Percentiles rank a stretch among this genome's conserved stretches.
phyloP scores from a whole-genome alignment of 768 basidiomycete genomes.

The Galerina marginata region DNA sequence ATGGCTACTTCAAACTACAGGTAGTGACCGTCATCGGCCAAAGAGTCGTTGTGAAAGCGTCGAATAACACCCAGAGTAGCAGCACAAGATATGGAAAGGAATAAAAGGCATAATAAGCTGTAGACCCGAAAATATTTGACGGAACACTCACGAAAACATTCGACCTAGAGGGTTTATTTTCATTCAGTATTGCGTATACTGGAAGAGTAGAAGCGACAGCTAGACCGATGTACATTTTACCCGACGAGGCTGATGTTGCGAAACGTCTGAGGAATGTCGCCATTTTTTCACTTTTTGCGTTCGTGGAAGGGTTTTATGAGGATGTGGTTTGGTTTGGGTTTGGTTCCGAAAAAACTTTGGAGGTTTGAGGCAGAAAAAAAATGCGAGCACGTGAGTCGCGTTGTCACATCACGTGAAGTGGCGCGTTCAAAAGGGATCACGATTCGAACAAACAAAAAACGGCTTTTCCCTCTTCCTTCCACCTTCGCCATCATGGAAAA shows the following conservation, averaged over 20 bases:
- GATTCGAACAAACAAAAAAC: neutral
- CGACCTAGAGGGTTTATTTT: slow-evolving; percentile 34
- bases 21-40: neutral
- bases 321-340: too few species aligned
- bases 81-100: too few species aligned
- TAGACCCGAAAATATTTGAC: too few species aligned
- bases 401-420: slow-evolving; percentile 11
- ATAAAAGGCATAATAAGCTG: too few species aligned
- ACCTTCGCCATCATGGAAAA: neutral
- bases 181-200: slow-evolving; percentile 35
- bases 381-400: neutral
- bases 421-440: neutral
- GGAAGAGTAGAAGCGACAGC: slow-evolving; percentile 35
- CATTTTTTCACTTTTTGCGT: slow-evolving; percentile 37
- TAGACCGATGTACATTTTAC: slow-evolving; percentile 40
- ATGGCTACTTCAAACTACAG: slow-evolving; percentile 70
- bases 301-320: too few species aligned
- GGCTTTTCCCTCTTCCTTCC: neutral
- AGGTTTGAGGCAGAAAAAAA: neutral
- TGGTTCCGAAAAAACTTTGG: too few species aligned
- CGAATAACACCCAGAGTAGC: neutral
- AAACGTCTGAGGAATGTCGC: slow-evolving; percentile 58
- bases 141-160: slow-evolving; percentile 43
- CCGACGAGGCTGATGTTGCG: slow-evolving; percentile 50
- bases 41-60: neutral